Base-by-base conservation (phyloP, 768 basidiomycete genomes). In the Leccinum aurantiacum region DNA sequence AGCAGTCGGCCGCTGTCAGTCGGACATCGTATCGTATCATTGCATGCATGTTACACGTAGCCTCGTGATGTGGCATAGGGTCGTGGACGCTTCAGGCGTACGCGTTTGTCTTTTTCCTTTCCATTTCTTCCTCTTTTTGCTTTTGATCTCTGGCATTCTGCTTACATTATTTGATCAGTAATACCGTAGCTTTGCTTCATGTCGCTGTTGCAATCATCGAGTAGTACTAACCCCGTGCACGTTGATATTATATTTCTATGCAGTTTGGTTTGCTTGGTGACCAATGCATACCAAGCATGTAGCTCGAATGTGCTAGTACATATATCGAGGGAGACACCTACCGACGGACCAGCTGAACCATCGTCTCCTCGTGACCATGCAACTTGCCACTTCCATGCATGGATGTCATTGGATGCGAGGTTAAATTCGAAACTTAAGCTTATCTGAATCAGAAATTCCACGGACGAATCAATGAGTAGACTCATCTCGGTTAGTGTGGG, bases 91-190 rank as follows among this genome's bases (percentile, higher is more conserved):
- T 46, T 46, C 11, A 0, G 33, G 52, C 67, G 63, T 62, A 53
- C 29, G 22, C 56, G 54, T 63, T 61, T 31, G 19, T 52, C 53
- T 50, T 33, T 46, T 27, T 63, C n/a, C 10, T 17, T n/a, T n/a
- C 17, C 38, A 41, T 29, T 29, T 51, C 49, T 53, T 44, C 47
- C 56, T 48, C 50, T 50, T 35, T 37, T 60, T 60, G 37, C n/a
- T 54, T 19, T 57, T 35, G 25, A 17, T 17, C n/a, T 7, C 58
- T 33, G 11, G 31, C 31, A 33, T 33, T 33, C 31, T 11, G 44
- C 44, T 46, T 74, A 71, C 62, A 60, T 74, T 69, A 70, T 71
- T 77, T 54, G 65, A 70, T 71, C 65, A 65, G 58, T 68, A 71
- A 71, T 69, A 64, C 67, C 63, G 61, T 66, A 64, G 67, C 61